A percentile compares a stretch with the other conserved stretches of the same genome.
phyloP scores from a whole-genome alignment of 352 stramenopile species.

The Phytophthora ramorum region DNA sequence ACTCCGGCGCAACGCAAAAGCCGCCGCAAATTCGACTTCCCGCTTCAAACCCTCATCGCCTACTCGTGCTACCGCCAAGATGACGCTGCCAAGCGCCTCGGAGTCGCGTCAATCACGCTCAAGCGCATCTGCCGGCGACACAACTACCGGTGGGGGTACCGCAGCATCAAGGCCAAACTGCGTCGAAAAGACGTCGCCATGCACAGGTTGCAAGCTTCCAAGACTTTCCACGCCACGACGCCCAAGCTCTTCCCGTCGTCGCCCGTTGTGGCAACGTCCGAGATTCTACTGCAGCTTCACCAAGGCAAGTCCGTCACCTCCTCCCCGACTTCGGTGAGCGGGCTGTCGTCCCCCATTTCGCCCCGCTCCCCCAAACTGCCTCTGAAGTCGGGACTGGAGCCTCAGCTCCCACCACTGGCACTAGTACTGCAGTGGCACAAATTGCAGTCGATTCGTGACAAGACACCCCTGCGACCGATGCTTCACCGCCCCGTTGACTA shows the following conservation, averaged over 20 bases:
- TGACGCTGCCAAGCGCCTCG: slow-evolving; percentile 49
- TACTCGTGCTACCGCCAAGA: slow-evolving; percentile 61
- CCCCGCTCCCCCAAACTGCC: not conserved
- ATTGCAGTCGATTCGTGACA: not conserved
- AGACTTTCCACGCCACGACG: not conserved
- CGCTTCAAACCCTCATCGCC: slow-evolving; percentile 40
- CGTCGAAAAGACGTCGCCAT: slow-evolving; percentile 30
- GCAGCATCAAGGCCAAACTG: slow-evolving; percentile 45
- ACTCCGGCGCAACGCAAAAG: slow-evolving; percentile 36
- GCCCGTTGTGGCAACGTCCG: not conserved
- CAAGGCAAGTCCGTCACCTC: not conserved
- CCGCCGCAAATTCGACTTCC: slow-evolving; percentile 57
- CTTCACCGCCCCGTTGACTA: not conserved
- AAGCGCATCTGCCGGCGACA: slow-evolving; percentile 63
- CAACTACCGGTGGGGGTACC: slow-evolving; percentile 61
- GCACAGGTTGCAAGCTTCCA: slow-evolving; percentile 4
- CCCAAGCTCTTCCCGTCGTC: not conserved
- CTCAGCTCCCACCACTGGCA: slow-evolving; percentile 26
- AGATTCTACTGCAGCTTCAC: slow-evolving; percentile 27
- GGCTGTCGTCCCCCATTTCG: not conserved
- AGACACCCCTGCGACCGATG: too few species aligned
- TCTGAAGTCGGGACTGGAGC: too few species aligned
- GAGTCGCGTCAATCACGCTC: slow-evolving; percentile 65
- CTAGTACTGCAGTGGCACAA: slow-evolving; percentile 17
- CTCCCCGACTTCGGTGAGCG: slow-evolving; percentile 25